Conservation (phyloP, 192 early-diverging fungal genomes). For the Diversispora epigaea region DNA sequence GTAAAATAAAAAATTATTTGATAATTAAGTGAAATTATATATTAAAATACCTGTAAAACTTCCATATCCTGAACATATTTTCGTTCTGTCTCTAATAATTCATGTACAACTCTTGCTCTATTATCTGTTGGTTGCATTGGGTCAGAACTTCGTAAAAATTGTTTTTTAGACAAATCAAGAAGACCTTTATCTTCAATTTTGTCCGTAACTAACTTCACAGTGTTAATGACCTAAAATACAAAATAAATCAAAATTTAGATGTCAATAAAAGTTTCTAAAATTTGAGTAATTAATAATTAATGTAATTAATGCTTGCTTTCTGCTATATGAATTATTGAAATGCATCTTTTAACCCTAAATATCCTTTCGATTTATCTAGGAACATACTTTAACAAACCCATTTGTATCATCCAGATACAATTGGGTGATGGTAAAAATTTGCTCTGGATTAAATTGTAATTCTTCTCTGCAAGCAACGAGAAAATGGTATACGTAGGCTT, state of each 20-base stretch:
- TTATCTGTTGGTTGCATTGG: constrained; percentile 76
- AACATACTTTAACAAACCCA: constrained; percentile 87
- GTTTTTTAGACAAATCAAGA: constrained; percentile 41
- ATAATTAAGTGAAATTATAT: background rate
- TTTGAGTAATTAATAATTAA: background rate
- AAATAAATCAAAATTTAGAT: constrained; percentile 31
- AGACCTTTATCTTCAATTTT: constrained; percentile 70
- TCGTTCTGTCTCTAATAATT: constrained; percentile 91
- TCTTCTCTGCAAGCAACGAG: constrained; percentile 82
- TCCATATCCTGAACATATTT: constrained; percentile 89
- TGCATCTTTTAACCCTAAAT: background rate
- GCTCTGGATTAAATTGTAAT: constrained; percentile 70
- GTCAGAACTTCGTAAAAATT: constrained; percentile 47
- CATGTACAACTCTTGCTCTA: constrained; percentile 81
- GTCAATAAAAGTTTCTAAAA: constrained; percentile 1
- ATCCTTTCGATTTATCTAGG: background rate
- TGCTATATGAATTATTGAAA: no score
- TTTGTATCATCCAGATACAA: constrained; percentile 94
- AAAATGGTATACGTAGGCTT: constrained; percentile 85
- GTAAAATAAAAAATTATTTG: background rate
- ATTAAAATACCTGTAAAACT: constrained; percentile 59
- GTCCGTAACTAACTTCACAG: constrained; percentile 75
- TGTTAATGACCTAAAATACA: constrained; percentile 72
- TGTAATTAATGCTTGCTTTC: no score
- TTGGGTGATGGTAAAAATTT: constrained; percentile 82